These are phyloP conservation scores for Fusarium guadeloupense DNA, from an alignment of 2,329 filamentous ascomycete genomes.

Conservation along the genomic window DNA sequence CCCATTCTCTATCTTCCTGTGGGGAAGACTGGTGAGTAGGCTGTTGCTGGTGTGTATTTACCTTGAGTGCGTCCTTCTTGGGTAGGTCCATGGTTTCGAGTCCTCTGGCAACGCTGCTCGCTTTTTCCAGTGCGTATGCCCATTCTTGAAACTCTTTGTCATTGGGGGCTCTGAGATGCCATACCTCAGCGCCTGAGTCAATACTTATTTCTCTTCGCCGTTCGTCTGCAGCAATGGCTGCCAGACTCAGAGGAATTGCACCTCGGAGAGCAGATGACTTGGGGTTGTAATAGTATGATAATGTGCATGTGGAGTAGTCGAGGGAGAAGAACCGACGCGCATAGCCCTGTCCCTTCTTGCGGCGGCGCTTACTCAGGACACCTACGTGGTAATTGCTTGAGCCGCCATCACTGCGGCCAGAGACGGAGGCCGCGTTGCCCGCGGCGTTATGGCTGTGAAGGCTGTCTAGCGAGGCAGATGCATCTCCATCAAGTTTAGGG, in stretches of 20 bases:
- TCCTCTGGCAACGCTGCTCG: conserved; percentile 72
- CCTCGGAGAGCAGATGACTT: conserved; percentile 92
- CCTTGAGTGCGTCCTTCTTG: conserved; percentile 40
- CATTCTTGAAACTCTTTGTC: conserved; percentile 87
- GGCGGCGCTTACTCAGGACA: conserved; percentile 84
- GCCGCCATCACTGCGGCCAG: conserved; percentile 61
- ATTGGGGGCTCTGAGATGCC: conserved; percentile 88
- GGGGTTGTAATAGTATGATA: conserved; percentile 96
- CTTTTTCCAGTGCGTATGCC: conserved; percentile 85
- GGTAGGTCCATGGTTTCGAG: conserved; percentile 52
- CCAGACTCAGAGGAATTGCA: conserved; percentile 89
- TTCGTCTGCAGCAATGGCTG: conserved; percentile 90
- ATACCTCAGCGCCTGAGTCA: conserved; percentile 95
- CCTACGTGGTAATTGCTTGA: conserved; percentile 78
- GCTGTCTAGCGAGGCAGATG: conserved; percentile 68
- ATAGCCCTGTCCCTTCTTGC: conserved; percentile 94
- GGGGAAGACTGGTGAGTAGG: conserved; percentile 48
- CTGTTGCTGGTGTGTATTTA: conserved; percentile 41
- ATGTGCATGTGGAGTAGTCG: conserved; percentile 90
- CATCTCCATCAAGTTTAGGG: conserved; percentile 55
- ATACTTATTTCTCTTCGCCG: conserved; percentile 91
- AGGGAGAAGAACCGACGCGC: conserved; percentile 94
- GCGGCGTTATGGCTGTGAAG: conserved; percentile 61
- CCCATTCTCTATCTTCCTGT: conserved; percentile 85
- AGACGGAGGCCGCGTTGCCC: conserved; percentile 59